Base-by-base conservation (phyloP, 1,284 basidiomycete genomes). In the Ceratobasidium sp. region DNA sequence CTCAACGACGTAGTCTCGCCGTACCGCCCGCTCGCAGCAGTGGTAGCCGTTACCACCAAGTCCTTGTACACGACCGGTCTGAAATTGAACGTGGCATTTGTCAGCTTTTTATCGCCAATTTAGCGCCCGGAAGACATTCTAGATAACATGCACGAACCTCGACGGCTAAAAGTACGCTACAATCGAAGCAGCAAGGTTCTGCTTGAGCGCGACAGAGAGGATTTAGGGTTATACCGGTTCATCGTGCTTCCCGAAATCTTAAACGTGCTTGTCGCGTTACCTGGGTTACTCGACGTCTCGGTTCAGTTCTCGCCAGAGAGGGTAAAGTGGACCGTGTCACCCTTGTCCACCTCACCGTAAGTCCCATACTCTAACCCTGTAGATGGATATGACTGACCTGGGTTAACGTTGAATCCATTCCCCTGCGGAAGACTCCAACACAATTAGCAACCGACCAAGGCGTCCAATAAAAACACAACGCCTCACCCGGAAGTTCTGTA, bases 401-500 rank as follows among this genome's bases (percentile, higher is more conserved):
- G 65, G 35, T 45, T 51, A n/a, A 82, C 83, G 66, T 81, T 82
- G 78, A 83, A 82, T 6, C 82, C 82, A 63, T 80, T 81, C 1
- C 83, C 83, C 82, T 81, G 82, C 8, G 82, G 79, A 33, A 83
- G 77, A 17, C 80, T 81, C 42, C 15, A 80, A 39, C 82, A 81
- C 42, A 81, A 81, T 73, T 80, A 83, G 17, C 81, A 81, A 68
- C 79, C 80, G 58, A 80, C 77, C 31, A 17, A 5, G 17, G 37
- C 45, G 51, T 28, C n/a, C 31, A 54, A 17, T 26, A 37, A 23
- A 78, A 26, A 13, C 49, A 37, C 37, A n/a, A n/a, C n/a, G n/a
- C 8, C 64, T 33, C 26, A 54, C 37, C 37, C 47, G 45, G 76
- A 47, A 26, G 39, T 54, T 17, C 60, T 31, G 58, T 82, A 68